Evolutionary conservation across 768 basidiomycete genomes (phyloP).

Genomic region (Tulasnella sp.): DNA sequence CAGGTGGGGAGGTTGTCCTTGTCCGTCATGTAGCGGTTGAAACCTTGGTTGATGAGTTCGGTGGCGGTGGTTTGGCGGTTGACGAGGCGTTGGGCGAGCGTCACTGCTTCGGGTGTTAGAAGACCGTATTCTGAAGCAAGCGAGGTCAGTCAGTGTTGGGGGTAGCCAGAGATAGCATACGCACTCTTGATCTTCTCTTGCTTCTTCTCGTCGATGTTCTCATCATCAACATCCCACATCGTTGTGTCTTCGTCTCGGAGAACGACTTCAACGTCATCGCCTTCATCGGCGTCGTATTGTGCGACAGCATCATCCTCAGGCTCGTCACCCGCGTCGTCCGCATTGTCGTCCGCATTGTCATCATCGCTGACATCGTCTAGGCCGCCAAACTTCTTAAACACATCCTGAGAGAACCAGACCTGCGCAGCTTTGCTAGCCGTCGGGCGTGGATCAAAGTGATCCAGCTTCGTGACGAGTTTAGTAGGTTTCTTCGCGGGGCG

Average conservation of each 20-base stretch:
- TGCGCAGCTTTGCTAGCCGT: constrained; percentile 46
- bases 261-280: constrained; percentile 69
- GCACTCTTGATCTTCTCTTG: constrained; percentile 54
- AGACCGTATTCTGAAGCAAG: constrained; percentile 56
- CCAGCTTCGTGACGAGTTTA: constrained; percentile 38
- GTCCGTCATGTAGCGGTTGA: constrained; percentile 81
- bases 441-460: constrained; percentile 27
- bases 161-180: constrained; percentile 19
- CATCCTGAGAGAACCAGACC: constrained; percentile 92
- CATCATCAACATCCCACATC: constrained; percentile 72
- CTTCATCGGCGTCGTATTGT: constrained; percentile 31
- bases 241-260: constrained; percentile 48
- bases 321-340: constrained; percentile 22
- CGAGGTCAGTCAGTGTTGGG: neutral
- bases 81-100: constrained; percentile 79
- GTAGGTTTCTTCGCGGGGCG: neutral
- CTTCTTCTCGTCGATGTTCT: constrained; percentile 58
- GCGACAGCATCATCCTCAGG: constrained; percentile 16
- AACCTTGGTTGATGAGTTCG: constrained; percentile 85
- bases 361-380: constrained; percentile 28
- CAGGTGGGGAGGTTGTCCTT: constrained; percentile 88
- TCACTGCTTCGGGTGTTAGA: constrained; percentile 77
- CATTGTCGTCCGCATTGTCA: constrained; percentile 26
- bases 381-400: constrained; percentile 50
- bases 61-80: constrained; percentile 84